Evolutionary conservation across 352 stramenopile genomes (phyloP), one percentile per base, ranked within the genome.

Genomic region (Phytophthora ohioensis): DNA sequence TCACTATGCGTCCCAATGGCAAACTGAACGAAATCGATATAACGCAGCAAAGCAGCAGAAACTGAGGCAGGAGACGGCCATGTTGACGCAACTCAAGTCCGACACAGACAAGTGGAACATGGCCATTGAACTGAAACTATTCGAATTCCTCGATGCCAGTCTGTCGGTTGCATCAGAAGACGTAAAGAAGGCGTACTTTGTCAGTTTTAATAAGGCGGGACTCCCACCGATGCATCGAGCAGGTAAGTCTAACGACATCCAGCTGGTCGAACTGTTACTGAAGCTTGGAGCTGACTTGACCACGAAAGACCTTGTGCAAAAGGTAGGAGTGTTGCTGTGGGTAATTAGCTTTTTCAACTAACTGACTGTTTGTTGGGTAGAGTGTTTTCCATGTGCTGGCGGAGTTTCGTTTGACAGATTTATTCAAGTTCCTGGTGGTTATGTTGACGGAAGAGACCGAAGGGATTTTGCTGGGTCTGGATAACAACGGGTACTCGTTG

Each of bases 91-190:
- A 55, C 66, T 90, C 30, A 78, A 80, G 45, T 84, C 79, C 1
- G 79, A 85, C 55, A 68, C 60, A 8, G 84, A 91, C 69, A 92
- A 88, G 71, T 90, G 78, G 82, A 87, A 87, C 59, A 90, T 92
- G 84, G 84, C 80, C 4, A 82, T 91, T 36, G 82, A 92, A 13
- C 47, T 92, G 53, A 69, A 66, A 41, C 71, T 91, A 0, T 41
- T 75, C 31, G 77, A 83, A 43, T 92, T 70, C 45, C 41, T 91
- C 8, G 38, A 66, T 3, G 58, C 56, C 13, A 84, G 63, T 31
- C 69, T 90, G 0, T 80, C 71, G 0, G 63, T 70, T 1, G 68
- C 71, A 0, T 58, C 71, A 3, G 31, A 62, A 8, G 38, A 68
- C 1, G 35, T 34, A 2, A 77, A 71, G 15, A 39, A 41, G 15